Base-by-base conservation (phyloP, 2,329 filamentous ascomycete genomes). In the Phialocephala subalpina region DNA sequence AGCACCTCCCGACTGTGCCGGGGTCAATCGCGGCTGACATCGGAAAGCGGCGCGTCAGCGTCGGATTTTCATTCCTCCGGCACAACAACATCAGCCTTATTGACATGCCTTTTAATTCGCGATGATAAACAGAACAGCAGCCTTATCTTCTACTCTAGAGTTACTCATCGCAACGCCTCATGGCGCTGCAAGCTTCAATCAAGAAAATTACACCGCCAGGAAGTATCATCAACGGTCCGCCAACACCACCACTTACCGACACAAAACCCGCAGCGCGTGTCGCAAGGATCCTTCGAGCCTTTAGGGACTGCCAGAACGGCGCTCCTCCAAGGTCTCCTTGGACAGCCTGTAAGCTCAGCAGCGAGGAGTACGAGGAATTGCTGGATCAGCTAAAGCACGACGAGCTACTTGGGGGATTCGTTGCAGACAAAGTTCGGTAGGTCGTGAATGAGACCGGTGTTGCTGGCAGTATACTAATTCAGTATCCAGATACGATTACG, bases 171-270 rank as follows among this genome's bases (percentile, higher is more conserved):
- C 45, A 62, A 62, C 22, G 59, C 59, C 47, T 25, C 29, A 62
- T 55, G 59, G 45, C 47, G 59, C 59, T 62, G 33, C 22, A 38
- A 55, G 29, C 27, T 38, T 53, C 59, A 35, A 12, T 58, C 40
- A 47, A 56, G 58, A 40, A 64, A 49, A 59, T 52, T 53, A 67
- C 65, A 60, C 65, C 61, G 29, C 65, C 65, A 40, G 56, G 61
- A 59, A 66, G 60, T 45, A 40, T 63, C 42, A 45, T 63, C 29
- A 60, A 65, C 60, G 52, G n/a, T 25, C 64, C 60, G 35, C 52
- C 57, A 33, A 66, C 57, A 53, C 67, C 64, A 58, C 65, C 64
- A 9, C 36, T 47, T 40, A 55, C 61, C 25, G 53, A 61, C 20
- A 18, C 58, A 40, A 67, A 60, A 45, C 45, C 40, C 11, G 14